phyloP scores from a whole-genome alignment of 129 eudicot species.

The Rutidosis leptorrhynchoides region DNA sequence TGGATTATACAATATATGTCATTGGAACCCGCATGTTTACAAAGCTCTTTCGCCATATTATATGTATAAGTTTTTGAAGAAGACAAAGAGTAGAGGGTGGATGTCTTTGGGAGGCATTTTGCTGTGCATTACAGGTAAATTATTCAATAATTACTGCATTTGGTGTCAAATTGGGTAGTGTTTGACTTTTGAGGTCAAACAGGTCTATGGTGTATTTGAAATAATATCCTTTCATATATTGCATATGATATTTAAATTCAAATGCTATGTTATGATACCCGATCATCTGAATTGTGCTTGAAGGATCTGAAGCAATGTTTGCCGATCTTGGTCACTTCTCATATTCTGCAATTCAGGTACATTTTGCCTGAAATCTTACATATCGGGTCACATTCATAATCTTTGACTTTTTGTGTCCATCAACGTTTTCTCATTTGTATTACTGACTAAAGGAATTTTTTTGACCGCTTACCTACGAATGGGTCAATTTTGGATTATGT shows the following conservation, averaged over 20 bases:
- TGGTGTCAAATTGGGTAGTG: neutral
- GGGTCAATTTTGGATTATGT: neutral
- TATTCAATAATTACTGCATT: neutral
- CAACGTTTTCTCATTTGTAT: neutral
- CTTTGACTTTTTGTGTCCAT: neutral
- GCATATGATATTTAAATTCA: no score
- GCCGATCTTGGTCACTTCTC: slow-evolving; percentile 99
- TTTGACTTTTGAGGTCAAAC: slow-evolving; percentile 24
- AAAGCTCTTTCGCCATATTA: slow-evolving; percentile 90
- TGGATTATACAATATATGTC: slow-evolving; percentile 72
- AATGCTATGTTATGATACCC: slow-evolving; percentile 5
- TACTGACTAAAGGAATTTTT: neutral
- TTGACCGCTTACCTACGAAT: neutral
- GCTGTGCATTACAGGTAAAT: slow-evolving; percentile 85
- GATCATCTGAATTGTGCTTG: slow-evolving; percentile 24
- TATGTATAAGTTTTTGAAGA: slow-evolving; percentile 86
- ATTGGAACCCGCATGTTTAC: slow-evolving; percentile 80
- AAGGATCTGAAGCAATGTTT: slow-evolving; percentile 99
- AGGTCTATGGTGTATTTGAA: neutral
- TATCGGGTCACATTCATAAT: neutral
- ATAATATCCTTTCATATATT: neutral
- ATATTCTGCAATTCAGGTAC: slow-evolving; percentile 85
- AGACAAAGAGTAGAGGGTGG: slow-evolving; percentile 86
- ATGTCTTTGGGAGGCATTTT: slow-evolving; percentile 94
- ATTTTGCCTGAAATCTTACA: slow-evolving; percentile 13